phyloP scores from a whole-genome alignment of 805 yeast genomes.

The Lipomyces oligophaga region DNA sequence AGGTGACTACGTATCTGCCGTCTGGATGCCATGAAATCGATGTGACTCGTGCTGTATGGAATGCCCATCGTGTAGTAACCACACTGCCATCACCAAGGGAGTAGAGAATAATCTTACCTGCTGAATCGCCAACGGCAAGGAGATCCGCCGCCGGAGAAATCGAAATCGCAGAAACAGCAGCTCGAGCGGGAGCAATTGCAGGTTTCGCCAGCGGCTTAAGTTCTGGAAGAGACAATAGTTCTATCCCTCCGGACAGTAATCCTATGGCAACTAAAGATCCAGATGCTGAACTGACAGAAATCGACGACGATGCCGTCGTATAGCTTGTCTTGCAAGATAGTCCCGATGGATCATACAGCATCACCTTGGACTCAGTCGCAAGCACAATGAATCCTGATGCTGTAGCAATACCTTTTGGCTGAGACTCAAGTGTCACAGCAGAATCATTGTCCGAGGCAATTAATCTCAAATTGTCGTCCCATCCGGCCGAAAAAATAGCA shows the following conservation, averaged over 20 bases:
- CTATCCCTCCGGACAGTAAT: conserved; percentile 15
- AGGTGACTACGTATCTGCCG: conserved; percentile 68
- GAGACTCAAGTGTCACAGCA: conserved; percentile 42
- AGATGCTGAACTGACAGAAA: conserved; percentile 18
- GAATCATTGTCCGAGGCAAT: conserved; percentile 35
- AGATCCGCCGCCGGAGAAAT: conserved; percentile 31
- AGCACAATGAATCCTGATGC: conserved; percentile 42
- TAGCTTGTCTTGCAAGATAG: conserved; percentile 4
- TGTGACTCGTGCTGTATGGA: conserved; percentile 80
- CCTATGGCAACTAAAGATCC: conserved; percentile 27
- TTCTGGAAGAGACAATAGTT: conserved; percentile 36
- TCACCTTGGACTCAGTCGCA: conserved; percentile 39
- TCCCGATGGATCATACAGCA: conserved; percentile 1
- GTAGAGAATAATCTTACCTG: conserved; percentile 82
- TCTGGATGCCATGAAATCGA: conserved; percentile 76
- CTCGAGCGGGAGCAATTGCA: conserved; percentile 46
- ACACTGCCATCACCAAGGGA: conserved; percentile 47
- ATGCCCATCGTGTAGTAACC: conserved; percentile 89
- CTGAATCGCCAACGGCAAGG: conserved; percentile 79
- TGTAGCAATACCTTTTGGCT: conserved; percentile 49
- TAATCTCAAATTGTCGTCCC: conserved; percentile 78
- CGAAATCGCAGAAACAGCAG: conserved; percentile 49
- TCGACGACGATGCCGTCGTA: conserved; percentile 8
- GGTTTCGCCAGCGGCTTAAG: conserved; percentile 33
- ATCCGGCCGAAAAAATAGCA: conserved; percentile 58